phyloP scores from a whole-genome alignment of 768 basidiomycete genomes.

The Gymnopilus junonius region DNA sequence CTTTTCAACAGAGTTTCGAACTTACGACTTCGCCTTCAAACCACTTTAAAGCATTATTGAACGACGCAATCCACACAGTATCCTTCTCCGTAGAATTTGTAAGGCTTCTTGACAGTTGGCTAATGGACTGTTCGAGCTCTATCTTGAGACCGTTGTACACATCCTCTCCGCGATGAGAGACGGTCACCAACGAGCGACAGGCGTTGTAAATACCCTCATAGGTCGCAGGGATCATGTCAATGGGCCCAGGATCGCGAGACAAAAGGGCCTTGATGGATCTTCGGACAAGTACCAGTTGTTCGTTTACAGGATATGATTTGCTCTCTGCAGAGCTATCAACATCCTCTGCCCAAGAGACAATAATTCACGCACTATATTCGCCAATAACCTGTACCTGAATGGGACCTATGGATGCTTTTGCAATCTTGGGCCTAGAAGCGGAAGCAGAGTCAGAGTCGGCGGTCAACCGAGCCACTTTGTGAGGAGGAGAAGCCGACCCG shows the following conservation, averaged over 20 bases:
- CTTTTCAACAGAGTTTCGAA: slow-evolving; percentile 7
- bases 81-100: slow-evolving; percentile 29
- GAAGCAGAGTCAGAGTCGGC: slow-evolving; percentile 71
- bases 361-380: slow-evolving; percentile 34
- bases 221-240: slow-evolving; percentile 44
- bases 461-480: slow-evolving; percentile 70
- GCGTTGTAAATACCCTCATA: slow-evolving; percentile 61
- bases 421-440: slow-evolving; percentile 54
- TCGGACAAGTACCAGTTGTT: slow-evolving; percentile 35
- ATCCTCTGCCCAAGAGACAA: not conserved
- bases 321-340: slow-evolving; percentile 10
- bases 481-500: slow-evolving; percentile 61
- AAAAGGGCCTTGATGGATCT: slow-evolving; percentile 46
- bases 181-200: slow-evolving; percentile 58
- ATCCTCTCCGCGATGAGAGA: slow-evolving; percentile 56
- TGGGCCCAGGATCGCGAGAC: slow-evolving; percentile 31
- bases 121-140: slow-evolving; percentile 62
- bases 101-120: slow-evolving; percentile 45
- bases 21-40: slow-evolving; percentile 69
- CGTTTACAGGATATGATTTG: slow-evolving; percentile 28
- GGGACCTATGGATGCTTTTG: slow-evolving; percentile 39
- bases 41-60: slow-evolving; percentile 63
- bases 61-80: slow-evolving; percentile 60
- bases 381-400: slow-evolving; percentile 53
- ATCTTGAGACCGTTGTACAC: slow-evolving; percentile 62